Evolutionary conservation across 805 yeast genomes (phyloP), one percentile per base, ranked within the genome.

Genomic region (Saccharomycopsis sp.): DNA sequence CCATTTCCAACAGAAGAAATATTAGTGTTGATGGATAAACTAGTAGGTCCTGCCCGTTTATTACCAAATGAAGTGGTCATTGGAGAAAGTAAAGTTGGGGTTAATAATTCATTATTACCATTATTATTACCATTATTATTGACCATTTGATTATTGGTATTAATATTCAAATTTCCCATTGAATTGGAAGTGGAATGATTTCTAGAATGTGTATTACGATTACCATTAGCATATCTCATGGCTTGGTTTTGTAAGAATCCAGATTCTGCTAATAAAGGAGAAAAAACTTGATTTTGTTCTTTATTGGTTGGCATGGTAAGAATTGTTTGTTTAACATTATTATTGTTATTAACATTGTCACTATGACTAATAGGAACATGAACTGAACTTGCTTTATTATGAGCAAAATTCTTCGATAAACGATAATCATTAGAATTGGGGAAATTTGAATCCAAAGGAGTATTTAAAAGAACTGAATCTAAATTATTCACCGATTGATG

Each of bases 191-290:
- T 40, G 15, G 40, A 30, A 28, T 39, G 45, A 17, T 19, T 17
- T n/a, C 34, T 30, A 8, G 26, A 15, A 27, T 31, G 27, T n/a
- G 19, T 37, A 3, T 31, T 27, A 19, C 44, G 29, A 26, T 34
- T 41, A 4, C 39, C 29, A 23, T 39, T 40, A 18, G 41, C 41
- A 34, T 40, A 46, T 18, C 45, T 26, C 30, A 44, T 34, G 3
- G 54, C 48, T 23, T 51, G 48, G 17, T 38, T 40, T 29, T 46
- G 42, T 20, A 47, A 32, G 34, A 47, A 47, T 6, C 48, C 48
- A 31, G 48, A 44, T 36, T 47, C 50, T 13, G 48, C 33, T 13
- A 47, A 30, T 19, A 45, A 36, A 5, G 50, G 50, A 9, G 48
- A 44, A 28, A 47, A 47, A 12, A 47, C 46, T 29, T 40, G 47